A percentile compares a stretch with the other conserved stretches of the same genome.
These are phyloP conservation scores for Helicocarpus griseus DNA, from an alignment of 2,329 filamentous ascomycete genomes.

Conservation along the genomic window DNA sequence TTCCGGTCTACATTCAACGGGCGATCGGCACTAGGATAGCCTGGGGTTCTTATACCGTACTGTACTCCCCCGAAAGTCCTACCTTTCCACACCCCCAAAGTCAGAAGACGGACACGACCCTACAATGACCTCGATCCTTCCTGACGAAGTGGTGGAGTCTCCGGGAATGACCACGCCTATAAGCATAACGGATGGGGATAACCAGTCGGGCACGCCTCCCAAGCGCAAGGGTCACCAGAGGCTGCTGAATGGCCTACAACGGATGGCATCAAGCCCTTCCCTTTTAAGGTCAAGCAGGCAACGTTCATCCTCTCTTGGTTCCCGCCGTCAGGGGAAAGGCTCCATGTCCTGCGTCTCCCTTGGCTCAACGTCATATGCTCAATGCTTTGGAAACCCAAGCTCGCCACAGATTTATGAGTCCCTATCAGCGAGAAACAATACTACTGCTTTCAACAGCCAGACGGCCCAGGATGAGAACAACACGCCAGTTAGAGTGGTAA, in stretches of 20 bases:
- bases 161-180: conserved; percentile 25
- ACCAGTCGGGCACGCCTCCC: conserved; percentile 33
- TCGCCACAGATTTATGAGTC: conserved; percentile 48
- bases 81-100: neutral
- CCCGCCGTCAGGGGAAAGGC: conserved; percentile 52
- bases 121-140: conserved; percentile 20
- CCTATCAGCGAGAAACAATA: conserved; percentile 42
- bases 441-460: conserved; percentile 35
- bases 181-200: conserved; percentile 28
- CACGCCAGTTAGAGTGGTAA: conserved; percentile 47
- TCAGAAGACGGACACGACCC: neutral
- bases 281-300: conserved; percentile 54
- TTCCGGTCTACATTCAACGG: neutral
- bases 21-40: neutral
- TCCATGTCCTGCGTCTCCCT: conserved; percentile 58
- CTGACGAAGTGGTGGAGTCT: conserved; percentile 23
- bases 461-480: conserved; percentile 43
- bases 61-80: neutral
- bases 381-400: conserved; percentile 46
- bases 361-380: conserved; percentile 42
- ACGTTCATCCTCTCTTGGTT: conserved; percentile 50
- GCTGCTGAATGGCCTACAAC: conserved; percentile 63
- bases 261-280: conserved; percentile 72
- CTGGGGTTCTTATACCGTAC: neutral
- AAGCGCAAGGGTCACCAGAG: conserved; percentile 61